These are phyloP conservation scores for Neofusicoccum sp. DNA, from an alignment of 2,329 filamentous ascomycete genomes.

Conservation along the genomic window DNA sequence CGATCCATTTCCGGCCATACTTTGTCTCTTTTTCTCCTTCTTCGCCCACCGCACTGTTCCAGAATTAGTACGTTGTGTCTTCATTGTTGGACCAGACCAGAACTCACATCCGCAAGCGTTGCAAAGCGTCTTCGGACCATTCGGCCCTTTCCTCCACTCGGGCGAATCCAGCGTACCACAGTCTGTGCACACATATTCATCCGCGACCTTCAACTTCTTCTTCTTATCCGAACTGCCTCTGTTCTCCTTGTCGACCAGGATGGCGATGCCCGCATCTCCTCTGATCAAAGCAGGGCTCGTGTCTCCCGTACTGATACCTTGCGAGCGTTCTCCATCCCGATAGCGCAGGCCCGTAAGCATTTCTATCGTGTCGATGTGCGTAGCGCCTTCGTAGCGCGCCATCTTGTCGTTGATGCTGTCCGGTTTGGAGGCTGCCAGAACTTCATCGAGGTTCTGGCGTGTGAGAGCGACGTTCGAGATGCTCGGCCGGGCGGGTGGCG, in stretches of 20 bases:
- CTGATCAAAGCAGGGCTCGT: conserved; percentile 77
- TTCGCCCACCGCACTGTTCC: conserved; percentile 57
- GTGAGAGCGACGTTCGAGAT: conserved; percentile 69
- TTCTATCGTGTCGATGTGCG: conserved; percentile 83
- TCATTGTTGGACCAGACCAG: neutral
- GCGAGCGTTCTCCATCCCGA: conserved; percentile 81
- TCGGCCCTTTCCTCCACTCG: conserved; percentile 93
- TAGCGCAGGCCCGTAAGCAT: conserved; percentile 89
- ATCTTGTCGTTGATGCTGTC: conserved; percentile 84
- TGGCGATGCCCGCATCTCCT: conserved; percentile 83
- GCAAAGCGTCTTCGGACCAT: conserved; percentile 89
- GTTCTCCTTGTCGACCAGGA: conserved; percentile 74
- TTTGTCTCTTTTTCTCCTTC: conserved; percentile 71
- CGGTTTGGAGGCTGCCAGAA: conserved; percentile 61
- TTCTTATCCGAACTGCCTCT: conserved; percentile 71
- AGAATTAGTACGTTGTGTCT: conserved; percentile 16
- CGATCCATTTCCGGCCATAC: neutral
- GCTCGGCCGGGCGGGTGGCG: conserved; percentile 63
- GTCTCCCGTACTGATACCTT: conserved; percentile 83
- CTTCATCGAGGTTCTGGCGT: conserved; percentile 75
- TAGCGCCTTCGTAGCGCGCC: conserved; percentile 70
- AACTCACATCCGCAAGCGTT: conserved; percentile 84
- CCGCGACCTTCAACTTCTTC: conserved; percentile 74
- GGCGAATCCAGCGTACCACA: conserved; percentile 93
- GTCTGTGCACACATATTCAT: conserved; percentile 94